Evolutionary conservation across 2,329 filamentous ascomycete genomes (phyloP).

Genomic region (Herpotrichia juniperi): DNA sequence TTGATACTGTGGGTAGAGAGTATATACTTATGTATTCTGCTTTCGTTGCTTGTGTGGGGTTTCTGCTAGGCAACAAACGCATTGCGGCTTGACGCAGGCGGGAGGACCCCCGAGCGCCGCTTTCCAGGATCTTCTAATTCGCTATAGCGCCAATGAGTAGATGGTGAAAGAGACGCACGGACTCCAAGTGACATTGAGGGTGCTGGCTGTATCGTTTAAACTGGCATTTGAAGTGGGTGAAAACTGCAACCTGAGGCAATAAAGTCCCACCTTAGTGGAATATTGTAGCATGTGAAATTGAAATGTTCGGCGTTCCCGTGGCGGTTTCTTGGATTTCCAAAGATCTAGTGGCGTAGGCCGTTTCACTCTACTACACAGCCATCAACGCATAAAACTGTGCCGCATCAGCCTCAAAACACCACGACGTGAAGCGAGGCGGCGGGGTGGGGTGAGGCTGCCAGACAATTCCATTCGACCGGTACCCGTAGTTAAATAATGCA

Average conservation of each 20-base stretch:
- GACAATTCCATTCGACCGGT: too few species aligned
- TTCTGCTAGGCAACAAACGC: background rate
- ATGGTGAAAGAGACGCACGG: background rate
- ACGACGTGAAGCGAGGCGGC: too few species aligned
- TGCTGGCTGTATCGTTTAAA: background rate
- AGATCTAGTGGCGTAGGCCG: conserved; percentile 1
- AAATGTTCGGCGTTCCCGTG: too few species aligned
- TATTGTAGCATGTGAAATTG: too few species aligned
- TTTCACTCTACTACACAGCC: conserved; percentile 3
- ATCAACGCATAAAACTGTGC: conserved; percentile 3
- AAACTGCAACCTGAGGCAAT: too few species aligned
- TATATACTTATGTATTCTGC: too few species aligned
- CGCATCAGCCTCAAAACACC: conserved; percentile 6
- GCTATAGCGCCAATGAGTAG: background rate
- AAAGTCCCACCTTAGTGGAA: too few species aligned
- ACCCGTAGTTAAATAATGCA: too few species aligned
- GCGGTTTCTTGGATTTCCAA: background rate
- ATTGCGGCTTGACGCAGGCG: background rate
- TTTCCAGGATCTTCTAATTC: background rate
- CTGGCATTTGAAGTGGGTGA: too few species aligned
- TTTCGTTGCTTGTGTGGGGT: too few species aligned
- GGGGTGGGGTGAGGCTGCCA: too few species aligned
- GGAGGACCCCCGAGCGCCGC: background rate
- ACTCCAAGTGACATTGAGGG: background rate
- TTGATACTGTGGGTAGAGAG: too few species aligned